These are phyloP conservation scores for Gentiana straminea DNA, from an alignment of 257 asterid genomes.

Conservation along the genomic window DNA sequence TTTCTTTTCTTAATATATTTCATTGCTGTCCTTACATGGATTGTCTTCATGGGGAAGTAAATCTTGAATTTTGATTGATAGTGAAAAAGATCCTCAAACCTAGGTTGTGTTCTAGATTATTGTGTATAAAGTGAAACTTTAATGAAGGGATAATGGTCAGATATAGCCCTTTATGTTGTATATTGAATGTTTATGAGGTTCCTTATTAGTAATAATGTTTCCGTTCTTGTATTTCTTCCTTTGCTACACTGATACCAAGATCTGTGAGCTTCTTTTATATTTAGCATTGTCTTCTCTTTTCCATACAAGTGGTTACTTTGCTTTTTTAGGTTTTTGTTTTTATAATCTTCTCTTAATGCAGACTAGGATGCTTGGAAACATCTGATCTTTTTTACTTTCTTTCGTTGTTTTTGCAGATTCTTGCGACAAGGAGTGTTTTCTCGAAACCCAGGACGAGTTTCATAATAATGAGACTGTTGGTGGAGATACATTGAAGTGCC, in stretches of 20 bases:
- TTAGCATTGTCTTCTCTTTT: too few relatives aligned
- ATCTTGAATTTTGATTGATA: background rate
- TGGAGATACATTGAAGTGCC: slow-evolving; percentile 7
- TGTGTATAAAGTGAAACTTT: background rate
- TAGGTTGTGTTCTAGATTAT: background rate
- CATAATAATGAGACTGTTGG: slow-evolving; percentile 8
- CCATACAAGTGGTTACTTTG: too few relatives aligned
- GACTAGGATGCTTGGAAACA: background rate
- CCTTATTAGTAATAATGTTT: background rate
- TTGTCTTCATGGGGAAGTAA: background rate
- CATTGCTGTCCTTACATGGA: background rate
- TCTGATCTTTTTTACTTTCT: background rate
- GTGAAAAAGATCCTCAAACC: background rate
- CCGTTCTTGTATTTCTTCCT: background rate
- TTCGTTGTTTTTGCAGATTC: slow-evolving; percentile 18
- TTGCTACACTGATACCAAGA: background rate
- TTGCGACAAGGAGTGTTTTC: slow-evolving; percentile 9
- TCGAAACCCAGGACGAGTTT: slow-evolving; percentile 14
- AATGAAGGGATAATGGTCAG: background rate
- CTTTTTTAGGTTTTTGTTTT: too few relatives aligned
- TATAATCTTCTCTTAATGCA: too few relatives aligned
- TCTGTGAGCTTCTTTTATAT: background rate
- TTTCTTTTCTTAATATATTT: background rate
- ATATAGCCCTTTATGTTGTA: background rate
- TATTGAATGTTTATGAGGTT: background rate